phyloP scores from a whole-genome alignment of 208 protist genomes.

The Crithidia bombi region DNA sequence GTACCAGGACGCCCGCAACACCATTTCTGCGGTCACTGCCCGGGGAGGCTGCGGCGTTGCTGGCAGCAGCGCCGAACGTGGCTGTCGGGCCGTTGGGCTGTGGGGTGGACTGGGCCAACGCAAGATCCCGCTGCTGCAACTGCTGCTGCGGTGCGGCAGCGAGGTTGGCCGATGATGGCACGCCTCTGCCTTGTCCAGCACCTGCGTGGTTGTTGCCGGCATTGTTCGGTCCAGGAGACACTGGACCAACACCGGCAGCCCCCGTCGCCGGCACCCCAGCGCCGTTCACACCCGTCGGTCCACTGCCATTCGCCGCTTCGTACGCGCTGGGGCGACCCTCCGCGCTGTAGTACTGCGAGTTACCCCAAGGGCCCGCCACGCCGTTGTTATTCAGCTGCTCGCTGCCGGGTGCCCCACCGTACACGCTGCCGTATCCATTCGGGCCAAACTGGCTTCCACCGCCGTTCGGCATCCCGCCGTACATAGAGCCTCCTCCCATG shows the following conservation, averaged over 20 bases:
- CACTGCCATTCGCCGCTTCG: constrained; percentile 5
- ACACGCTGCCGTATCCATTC: constrained; percentile 38
- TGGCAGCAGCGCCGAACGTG: neutral
- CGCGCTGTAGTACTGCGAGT: constrained; percentile 30
- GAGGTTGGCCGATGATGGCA: neutral
- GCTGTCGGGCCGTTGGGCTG: neutral
- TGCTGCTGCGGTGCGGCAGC: neutral
- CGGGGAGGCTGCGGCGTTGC: neutral
- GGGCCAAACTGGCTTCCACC: constrained; percentile 17
- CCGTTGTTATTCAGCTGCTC: neutral
- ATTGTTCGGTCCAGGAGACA: neutral
- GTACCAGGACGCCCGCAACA: constrained; percentile 13
- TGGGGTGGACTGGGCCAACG: neutral
- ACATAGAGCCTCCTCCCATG: constrained; percentile 41
- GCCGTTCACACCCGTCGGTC: constrained; percentile 38
- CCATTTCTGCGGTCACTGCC: constrained; percentile 12
- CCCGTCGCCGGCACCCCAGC: neutral
- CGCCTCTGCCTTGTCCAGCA: neutral
- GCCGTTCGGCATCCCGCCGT: constrained; percentile 30
- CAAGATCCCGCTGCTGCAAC: constrained; percentile 5
- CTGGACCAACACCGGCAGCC: neutral
- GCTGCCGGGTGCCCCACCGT: constrained; percentile 14
- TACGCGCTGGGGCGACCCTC: constrained; percentile 12
- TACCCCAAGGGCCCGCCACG: constrained; percentile 8
- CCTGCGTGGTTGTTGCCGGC: neutral